Base-by-base conservation (phyloP, 1,139 yeast genomes). In the Suhomyces kunorum region DNA sequence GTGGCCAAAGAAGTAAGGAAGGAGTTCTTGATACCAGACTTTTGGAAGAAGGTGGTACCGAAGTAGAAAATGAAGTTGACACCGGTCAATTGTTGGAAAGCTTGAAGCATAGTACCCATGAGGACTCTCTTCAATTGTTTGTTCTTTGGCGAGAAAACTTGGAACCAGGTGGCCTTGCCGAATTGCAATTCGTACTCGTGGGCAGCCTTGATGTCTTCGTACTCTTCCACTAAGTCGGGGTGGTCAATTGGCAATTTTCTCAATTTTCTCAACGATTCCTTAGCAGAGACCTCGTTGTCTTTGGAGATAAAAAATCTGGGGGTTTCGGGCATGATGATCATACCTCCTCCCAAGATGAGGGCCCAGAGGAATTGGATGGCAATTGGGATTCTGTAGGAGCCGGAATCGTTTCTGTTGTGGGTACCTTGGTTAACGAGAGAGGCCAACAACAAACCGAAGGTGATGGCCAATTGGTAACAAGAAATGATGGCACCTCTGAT, bases 11-110 rank as follows among this genome's bases (percentile, higher is more conserved):
- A 56, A 40, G 57, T 63, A 38, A 63, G 50, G 59, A 68, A 68
- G 36, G 64, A 62, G 51, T 57, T 50, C 44, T 55, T 48, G 49
- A 79, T 78, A 43, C 83, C 82, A 36, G 83, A 79, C 40, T 69
- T 61, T 52, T 71, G 63, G 70, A 81, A 81, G 64, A 81, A 80
- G 24, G 83, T 73, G 16, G 87, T 81, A 56, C 87, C 86, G 50
- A 70, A 81, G 66, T 80, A 81, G 60, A 80, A 81, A 55, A 83
- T 78, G 57, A 83, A 84, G 67, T 83, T 83, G 55, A 82, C 74
- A 63, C 89, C 90, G 38, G 87, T 81, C 68, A 82, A 74, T 63
- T 83, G 88, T 64, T 81, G 87, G 68, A 80, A 74, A 51, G 79
- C 74, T 53, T 64, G 69, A 39, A 61, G 44, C 29, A 42, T 47